Percentiles rank a stretch among this genome's conserved stretches.
phyloP scores from a whole-genome alignment of 495 filamentous ascomycete species.

The Lasiosphaeris hirsuta region DNA sequence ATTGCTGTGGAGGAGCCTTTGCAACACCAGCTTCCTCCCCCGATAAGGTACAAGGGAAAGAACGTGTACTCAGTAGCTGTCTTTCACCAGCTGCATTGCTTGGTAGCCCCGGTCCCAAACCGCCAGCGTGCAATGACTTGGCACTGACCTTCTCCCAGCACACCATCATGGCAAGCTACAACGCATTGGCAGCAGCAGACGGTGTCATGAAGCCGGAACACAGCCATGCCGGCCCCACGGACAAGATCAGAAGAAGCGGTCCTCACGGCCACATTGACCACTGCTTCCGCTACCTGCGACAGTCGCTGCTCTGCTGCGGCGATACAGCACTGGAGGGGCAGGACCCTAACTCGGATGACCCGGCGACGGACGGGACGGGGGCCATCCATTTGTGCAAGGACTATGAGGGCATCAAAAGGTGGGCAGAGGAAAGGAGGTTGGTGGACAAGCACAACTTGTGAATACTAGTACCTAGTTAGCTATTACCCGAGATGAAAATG shows the following conservation, averaged over 20 bases:
- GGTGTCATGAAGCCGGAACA: background rate
- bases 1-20: background rate
- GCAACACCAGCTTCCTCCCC: constrained; percentile 1
- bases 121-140: background rate
- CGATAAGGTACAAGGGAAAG: background rate
- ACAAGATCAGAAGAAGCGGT: too few relatives aligned
- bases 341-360: too few relatives aligned
- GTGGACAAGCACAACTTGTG: background rate
- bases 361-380: too few relatives aligned
- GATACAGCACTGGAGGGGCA: too few relatives aligned
- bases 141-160: background rate
- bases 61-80: constrained; percentile 10
- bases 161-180: constrained; percentile 7
- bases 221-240: too few relatives aligned
- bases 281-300: too few relatives aligned
- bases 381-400: too few relatives aligned
- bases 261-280: too few relatives aligned
- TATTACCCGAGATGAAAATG: too few relatives aligned
- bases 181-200: constrained; percentile 5
- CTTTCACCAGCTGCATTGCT: constrained; percentile 13
- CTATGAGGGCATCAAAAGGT: too few relatives aligned
- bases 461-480: background rate
- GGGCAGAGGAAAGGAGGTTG: too few relatives aligned
- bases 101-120: background rate
- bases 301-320: too few relatives aligned